Evolutionary conservation across 2,329 filamentous ascomycete species (phyloP).

Genomic region (Trichoderma oligosporum): DNA sequence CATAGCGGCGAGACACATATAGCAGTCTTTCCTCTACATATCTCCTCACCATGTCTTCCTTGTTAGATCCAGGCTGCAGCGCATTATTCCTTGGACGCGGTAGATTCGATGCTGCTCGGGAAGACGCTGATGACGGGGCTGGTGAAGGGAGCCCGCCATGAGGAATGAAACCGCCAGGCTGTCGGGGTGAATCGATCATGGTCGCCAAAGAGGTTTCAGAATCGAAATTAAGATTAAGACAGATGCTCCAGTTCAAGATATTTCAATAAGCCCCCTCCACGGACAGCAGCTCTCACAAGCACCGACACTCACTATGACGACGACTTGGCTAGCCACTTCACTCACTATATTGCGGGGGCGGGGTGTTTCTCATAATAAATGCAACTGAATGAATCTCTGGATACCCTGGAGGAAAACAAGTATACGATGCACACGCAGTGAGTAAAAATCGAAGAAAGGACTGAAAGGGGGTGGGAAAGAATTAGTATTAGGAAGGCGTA

Average conservation of each 20-base stretch:
- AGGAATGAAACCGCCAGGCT: conserved; percentile 52
- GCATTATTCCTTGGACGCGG: conserved; percentile 54
- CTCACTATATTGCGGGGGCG: conserved; percentile 8
- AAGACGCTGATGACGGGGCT: conserved; percentile 48
- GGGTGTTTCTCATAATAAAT: background rate
- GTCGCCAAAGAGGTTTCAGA: background rate
- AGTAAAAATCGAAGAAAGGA: too few relatives aligned
- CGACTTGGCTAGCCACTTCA: background rate
- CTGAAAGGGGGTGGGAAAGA: too few relatives aligned
- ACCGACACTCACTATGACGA: conserved; percentile 2
- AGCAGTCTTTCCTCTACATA: conserved; percentile 53
- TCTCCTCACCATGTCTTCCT: conserved; percentile 57
- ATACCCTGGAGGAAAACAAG: background rate
- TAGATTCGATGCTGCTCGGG: conserved; percentile 39
- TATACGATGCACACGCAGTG: background rate
- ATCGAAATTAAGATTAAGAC: too few relatives aligned
- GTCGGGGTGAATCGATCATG: conserved; percentile 16
- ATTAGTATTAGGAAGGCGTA: too few relatives aligned
- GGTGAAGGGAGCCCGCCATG: conserved; percentile 49
- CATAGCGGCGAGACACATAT: conserved; percentile 54
- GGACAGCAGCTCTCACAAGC: background rate
- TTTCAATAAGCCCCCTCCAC: background rate
- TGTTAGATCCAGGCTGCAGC: conserved; percentile 53
- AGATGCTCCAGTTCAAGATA: background rate
- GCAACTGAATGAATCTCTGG: background rate